Evolutionary conservation across 441 rosid genomes (phyloP).

Genomic region (Euphorbia celastroides): DNA sequence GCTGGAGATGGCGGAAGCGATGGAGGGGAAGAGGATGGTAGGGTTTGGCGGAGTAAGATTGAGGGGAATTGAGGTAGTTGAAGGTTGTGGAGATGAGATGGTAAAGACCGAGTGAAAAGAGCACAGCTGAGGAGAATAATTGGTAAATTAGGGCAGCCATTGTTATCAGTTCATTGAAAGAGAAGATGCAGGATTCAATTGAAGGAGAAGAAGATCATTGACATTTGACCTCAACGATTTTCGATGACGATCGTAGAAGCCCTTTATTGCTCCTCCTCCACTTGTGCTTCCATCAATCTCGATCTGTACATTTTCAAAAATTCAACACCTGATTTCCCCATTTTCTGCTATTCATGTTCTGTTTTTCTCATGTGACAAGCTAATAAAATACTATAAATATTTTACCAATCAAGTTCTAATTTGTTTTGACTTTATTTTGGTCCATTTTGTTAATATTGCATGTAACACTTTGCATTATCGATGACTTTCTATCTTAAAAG

Average conservation of each 20-base stretch:
- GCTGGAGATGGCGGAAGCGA: slow-evolving; percentile 52
- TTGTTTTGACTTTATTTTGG: too few relatives aligned
- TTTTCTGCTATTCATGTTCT: too few relatives aligned
- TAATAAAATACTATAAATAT: too few relatives aligned
- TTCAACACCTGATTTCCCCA: too few relatives aligned
- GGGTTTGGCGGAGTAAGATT: slow-evolving; percentile 76
- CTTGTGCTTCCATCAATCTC: background rate
- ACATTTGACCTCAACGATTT: too few relatives aligned
- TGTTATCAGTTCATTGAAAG: background rate
- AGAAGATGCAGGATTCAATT: background rate
- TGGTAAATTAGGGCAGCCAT: slow-evolving; percentile 63
- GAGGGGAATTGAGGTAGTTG: slow-evolving; percentile 59
- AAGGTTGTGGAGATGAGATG: slow-evolving; percentile 64
- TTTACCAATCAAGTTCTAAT: too few relatives aligned
- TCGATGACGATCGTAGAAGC: too few relatives aligned
- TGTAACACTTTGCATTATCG: too few relatives aligned
- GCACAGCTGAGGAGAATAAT: slow-evolving; percentile 55
- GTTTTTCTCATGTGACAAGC: too few relatives aligned
- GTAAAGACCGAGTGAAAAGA: slow-evolving; percentile 70
- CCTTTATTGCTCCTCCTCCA: background rate
- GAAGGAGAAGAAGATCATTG: background rate
- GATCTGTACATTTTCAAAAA: too few relatives aligned
- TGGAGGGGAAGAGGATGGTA: slow-evolving; percentile 49
- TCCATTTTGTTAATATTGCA: too few relatives aligned
- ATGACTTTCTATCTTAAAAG: too few relatives aligned